A percentile compares a stretch with the other conserved stretches of the same genome.
Conservation (phyloP, 331 rosid species). For the Telfairia occidentalis region DNA sequence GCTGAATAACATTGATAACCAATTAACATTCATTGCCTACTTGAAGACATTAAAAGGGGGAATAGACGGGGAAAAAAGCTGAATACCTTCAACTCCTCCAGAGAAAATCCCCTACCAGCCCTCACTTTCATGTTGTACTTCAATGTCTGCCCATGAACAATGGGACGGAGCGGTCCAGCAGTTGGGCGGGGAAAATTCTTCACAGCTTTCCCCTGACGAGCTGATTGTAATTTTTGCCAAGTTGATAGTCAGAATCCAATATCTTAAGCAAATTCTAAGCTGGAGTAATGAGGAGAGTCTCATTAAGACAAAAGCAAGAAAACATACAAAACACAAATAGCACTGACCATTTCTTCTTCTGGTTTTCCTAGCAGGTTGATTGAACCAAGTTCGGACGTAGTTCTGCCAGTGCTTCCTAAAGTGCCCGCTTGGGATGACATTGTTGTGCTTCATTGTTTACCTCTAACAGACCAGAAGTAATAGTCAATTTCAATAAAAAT, state of each 20-base stretch:
- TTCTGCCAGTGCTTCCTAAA: slow-evolving; percentile 81
- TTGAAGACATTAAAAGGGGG: not conserved
- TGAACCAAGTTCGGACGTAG: slow-evolving; percentile 73
- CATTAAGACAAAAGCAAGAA: not conserved
- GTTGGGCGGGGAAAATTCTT: slow-evolving; percentile 59
- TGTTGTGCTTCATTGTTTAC: slow-evolving; percentile 74
- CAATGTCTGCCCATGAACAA: slow-evolving; percentile 53
- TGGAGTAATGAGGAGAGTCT: not conserved
- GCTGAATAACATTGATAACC: not conserved
- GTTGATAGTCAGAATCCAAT: not conserved
- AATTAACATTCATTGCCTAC: not conserved
- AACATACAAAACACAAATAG: not conserved
- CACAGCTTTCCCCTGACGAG: slow-evolving; percentile 55
- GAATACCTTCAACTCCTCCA: slow-evolving; percentile 50
- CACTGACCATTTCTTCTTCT: slow-evolving; percentile 52
- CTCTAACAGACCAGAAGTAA: not conserved
- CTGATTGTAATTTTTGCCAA: slow-evolving; percentile 10
- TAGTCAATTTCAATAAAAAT: not conserved
- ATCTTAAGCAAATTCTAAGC: not conserved
- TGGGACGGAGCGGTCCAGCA: slow-evolving; percentile 44
- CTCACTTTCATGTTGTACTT: slow-evolving; percentile 59
- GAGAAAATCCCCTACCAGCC: slow-evolving; percentile 50
- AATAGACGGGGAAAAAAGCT: not conserved
- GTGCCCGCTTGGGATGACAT: slow-evolving; percentile 63
- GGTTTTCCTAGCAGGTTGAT: slow-evolving; percentile 74